These are phyloP conservation scores for Neofusicoccum sp. DNA, from an alignment of 2,329 filamentous ascomycete genomes.

Conservation along the genomic window DNA sequence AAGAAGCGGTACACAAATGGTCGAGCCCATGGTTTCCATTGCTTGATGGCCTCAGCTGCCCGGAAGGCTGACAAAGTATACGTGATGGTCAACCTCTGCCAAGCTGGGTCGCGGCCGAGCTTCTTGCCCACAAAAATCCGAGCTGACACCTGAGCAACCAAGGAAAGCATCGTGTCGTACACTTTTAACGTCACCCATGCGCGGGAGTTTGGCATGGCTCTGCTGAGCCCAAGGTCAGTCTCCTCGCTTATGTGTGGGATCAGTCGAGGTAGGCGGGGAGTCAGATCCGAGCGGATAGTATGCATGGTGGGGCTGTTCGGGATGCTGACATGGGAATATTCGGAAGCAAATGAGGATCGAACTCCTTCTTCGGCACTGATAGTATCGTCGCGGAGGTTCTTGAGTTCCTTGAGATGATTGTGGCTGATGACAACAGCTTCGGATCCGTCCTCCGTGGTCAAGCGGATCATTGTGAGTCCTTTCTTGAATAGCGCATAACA, in stretches of 20 bases:
- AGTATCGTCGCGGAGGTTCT: constrained; percentile 35
- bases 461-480: neutral
- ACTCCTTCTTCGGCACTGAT: constrained; percentile 35
- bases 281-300: constrained; percentile 36
- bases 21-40: constrained; percentile 4
- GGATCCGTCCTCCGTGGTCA: constrained; percentile 2
- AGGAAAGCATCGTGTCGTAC: constrained; percentile 44
- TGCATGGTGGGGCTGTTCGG: constrained; percentile 25
- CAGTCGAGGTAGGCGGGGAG: constrained; percentile 35
- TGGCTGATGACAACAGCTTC: constrained; percentile 32
- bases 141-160: constrained; percentile 52
- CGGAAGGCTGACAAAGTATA: constrained; percentile 39
- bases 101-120: constrained; percentile 48
- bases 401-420: constrained; percentile 35
- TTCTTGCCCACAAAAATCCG: constrained; percentile 53
- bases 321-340: constrained; percentile 7
- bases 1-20: neutral
- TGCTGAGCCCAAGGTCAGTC: constrained; percentile 31
- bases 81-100: constrained; percentile 51
- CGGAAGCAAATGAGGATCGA: constrained; percentile 24
- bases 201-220: constrained; percentile 32
- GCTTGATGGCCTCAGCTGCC: neutral
- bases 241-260: constrained; percentile 34
- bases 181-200: constrained; percentile 46
- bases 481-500: neutral